Base-by-base conservation (phyloP, 371 early-diverging fungal species). In the Mortierella sp. region DNA sequence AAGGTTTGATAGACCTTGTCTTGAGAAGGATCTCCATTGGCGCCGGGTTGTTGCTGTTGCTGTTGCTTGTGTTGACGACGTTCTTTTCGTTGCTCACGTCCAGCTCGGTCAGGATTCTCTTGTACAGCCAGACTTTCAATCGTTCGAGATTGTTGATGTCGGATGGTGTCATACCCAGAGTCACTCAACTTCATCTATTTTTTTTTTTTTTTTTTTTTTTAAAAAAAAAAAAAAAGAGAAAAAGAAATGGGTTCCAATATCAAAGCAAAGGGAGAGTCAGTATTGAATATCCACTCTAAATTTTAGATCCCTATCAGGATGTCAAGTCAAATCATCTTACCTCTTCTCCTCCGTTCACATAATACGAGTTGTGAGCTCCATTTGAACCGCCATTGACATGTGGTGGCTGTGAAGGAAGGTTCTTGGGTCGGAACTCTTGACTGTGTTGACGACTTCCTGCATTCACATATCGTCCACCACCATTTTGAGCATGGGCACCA, bases 1-100 rank as follows among this genome's bases (percentile, higher is more conserved):
- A 77, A 77, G 0, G 72, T 77, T 25, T 68, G 77, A 48, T 77
- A 77, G 5, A 77, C 77, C 57, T 65, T 77, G 26, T 77, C 77
- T 9, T 37, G 37, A 37, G 37, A 37, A 37, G 37, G 37, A 37
- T 37, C 37, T 5, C 3, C 37, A 37, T 37, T 37, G 3, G 37
- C 37, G 37, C 37, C 37, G 37, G 3, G 9, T 37, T 37, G 37
- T 9, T 37, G 37, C 9, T 37, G 37, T 9, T 37, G 37, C 9
- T 37, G 37, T 9, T 37, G 37, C 37, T 37, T 37, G 37, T 37
- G 37, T 37, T 37, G 37, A 37, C 37, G 37, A 9, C 37, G 37
- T 37, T 37, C 37, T 37, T 37, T 37, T 37, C 37, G 37, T 37
- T 37, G 37, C 9, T 37, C 37, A 37, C 37, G 37, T 37, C 37